Conservation (phyloP, 352 stramenopile species). For the Globisporangium canariense region DNA sequence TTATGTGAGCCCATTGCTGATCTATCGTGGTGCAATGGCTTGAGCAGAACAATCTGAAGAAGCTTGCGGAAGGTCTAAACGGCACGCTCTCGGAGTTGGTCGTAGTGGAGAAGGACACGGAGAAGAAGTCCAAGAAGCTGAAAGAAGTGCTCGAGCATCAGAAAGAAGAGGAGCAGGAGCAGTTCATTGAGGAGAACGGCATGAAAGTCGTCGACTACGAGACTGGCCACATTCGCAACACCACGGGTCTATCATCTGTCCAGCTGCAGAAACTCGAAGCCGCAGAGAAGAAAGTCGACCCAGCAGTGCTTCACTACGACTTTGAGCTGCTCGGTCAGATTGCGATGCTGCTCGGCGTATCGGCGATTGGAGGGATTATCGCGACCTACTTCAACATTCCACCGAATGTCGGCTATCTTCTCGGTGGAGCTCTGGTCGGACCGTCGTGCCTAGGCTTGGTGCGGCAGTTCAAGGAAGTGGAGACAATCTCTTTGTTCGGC, state of each 20-base stretch:
- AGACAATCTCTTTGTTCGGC: slow-evolving; percentile 92
- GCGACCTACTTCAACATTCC: slow-evolving; percentile 86
- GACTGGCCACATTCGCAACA: slow-evolving; percentile 75
- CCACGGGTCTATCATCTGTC: slow-evolving; percentile 50
- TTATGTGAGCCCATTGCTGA: background rate
- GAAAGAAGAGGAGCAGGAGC: slow-evolving; percentile 70
- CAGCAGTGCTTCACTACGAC: slow-evolving; percentile 84
- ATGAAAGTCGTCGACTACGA: slow-evolving; percentile 84
- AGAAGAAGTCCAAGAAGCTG: slow-evolving; percentile 76
- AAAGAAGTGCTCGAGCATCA: slow-evolving; percentile 73
- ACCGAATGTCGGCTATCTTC: slow-evolving; percentile 89
- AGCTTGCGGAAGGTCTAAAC: slow-evolving; percentile 66
- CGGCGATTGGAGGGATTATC: slow-evolving; percentile 88
- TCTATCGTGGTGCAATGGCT: background rate
- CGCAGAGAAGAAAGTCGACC: slow-evolving; percentile 78
- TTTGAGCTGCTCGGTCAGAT: slow-evolving; percentile 85
- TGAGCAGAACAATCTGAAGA: slow-evolving; percentile 57
- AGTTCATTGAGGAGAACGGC: slow-evolving; percentile 77
- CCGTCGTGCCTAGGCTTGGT: slow-evolving; percentile 86
- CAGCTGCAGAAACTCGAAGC: slow-evolving; percentile 75
- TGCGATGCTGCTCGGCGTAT: slow-evolving; percentile 70
- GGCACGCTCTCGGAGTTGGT: slow-evolving; percentile 74
- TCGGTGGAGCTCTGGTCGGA: slow-evolving; percentile 88
- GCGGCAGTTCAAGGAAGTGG: slow-evolving; percentile 88
- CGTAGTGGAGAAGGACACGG: slow-evolving; percentile 79